Evolutionary conservation across 208 protist species (phyloP), one percentile per base, ranked within the genome.

Genomic region (Wallacemonas sp.): DNA sequence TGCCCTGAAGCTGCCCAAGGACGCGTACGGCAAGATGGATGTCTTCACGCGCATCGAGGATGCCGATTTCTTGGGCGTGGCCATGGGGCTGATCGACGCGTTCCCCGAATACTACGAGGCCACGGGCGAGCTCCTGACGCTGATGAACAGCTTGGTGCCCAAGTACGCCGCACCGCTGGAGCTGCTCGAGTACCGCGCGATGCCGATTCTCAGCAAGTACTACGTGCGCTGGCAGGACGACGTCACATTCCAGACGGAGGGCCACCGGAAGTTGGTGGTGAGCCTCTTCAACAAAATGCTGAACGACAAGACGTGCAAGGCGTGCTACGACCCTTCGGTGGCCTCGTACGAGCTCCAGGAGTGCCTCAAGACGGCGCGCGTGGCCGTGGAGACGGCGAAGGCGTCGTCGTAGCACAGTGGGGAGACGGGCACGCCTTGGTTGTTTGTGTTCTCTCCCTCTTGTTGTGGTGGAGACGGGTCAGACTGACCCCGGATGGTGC

Each of bases 21-120:
- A 72, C 41, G 77, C 74, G 11, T 22, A 63, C 23, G 86, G 85
- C 4, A 55, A 26, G 20, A 57, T 70, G 50, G 64, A 73, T 20
- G 67, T 86, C 22, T 77, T 84, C 45, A 32, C 65, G 11, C 84
- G 77, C 25, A 77, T 95, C 33, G 76, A 91, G 49, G 83, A 93
- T 38, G 87, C 90, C 0, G 85, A 89, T 42, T 92, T 95, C 65
- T 71, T 95, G 57, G 83, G 77, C 3, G 86, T 95, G 0, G 85
- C 86, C 0, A 79, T 95, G 71, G 90, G 90, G 39, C 54, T 95
- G 16, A 28, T 95, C 1, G 90, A 95, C 36, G 77, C 79, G 29
- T 95, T 93, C 64, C 90, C 90, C 0, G 87, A 95, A 77, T 95
- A 79, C 74, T 95, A 93, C 65, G 90, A 92, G 64, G 80, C 82